These are phyloP conservation scores for Polychaeton citri DNA, from an alignment of 2,329 filamentous ascomycete genomes.

Conservation along the genomic window DNA sequence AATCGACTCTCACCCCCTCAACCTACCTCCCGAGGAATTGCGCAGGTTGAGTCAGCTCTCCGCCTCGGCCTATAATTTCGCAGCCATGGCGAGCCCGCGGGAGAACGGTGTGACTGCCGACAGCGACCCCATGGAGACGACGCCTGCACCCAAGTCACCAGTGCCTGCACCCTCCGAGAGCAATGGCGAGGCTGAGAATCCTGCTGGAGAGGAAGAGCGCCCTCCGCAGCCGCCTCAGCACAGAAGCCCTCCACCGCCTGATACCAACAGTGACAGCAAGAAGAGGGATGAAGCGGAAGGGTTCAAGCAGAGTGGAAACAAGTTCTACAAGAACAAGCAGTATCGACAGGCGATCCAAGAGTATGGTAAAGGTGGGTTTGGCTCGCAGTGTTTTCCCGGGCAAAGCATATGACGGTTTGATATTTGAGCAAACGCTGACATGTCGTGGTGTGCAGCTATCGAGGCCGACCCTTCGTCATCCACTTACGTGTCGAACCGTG, in stretches of 20 bases:
- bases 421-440: background rate
- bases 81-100: background rate
- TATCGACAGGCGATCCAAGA: slow-evolving; percentile 79
- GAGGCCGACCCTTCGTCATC: slow-evolving; percentile 73
- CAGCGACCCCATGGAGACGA: slow-evolving; percentile 19
- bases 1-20: slow-evolving; percentile 54
- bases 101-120: slow-evolving; percentile 6
- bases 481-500: slow-evolving; percentile 88
- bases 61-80: slow-evolving; percentile 4
- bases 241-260: slow-evolving; percentile 32
- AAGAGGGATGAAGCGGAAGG: slow-evolving; percentile 56
- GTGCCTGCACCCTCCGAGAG: slow-evolving; percentile 17
- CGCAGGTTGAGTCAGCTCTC: slow-evolving; percentile 56
- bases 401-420: slow-evolving; percentile 7
- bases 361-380: slow-evolving; percentile 73
- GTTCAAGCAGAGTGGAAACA: slow-evolving; percentile 88
- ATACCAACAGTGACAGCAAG: background rate
- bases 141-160: slow-evolving; percentile 15
- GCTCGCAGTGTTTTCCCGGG: background rate
- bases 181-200: slow-evolving; percentile 25
- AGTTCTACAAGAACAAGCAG: slow-evolving; percentile 90
- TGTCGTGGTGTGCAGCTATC: slow-evolving; percentile 48
- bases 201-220: slow-evolving; percentile 30
- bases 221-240: slow-evolving; percentile 60
- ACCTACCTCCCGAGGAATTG: slow-evolving; percentile 78